Percentiles rank a stretch among this genome's conserved stretches.
Evolutionary conservation across 768 basidiomycete species (phyloP).

Genomic region (Amanita pseudoporphyria): DNA sequence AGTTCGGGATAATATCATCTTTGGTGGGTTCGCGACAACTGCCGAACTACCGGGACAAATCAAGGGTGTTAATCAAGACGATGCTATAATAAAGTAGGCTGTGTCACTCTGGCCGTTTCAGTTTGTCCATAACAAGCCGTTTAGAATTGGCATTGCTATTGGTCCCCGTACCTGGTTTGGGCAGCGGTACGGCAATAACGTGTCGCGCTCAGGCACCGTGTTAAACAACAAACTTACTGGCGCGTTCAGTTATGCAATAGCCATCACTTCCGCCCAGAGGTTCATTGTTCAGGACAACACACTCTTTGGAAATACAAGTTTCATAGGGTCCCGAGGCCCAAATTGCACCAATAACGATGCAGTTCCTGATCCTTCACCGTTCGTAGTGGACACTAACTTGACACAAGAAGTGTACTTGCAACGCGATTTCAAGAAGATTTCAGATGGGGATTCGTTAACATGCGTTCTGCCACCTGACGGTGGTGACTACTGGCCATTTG

Average conservation of each 20-base stretch:
- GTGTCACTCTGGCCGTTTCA: background rate
- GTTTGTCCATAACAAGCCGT: background rate
- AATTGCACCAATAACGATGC: conserved; percentile 45
- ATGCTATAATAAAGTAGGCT: conserved; percentile 64
- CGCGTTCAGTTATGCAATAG: conserved; percentile 69
- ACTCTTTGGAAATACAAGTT: conserved; percentile 61
- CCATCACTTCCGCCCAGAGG: conserved; percentile 49
- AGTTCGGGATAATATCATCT: conserved; percentile 56
- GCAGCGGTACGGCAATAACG: conserved; percentile 36
- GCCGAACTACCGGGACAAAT: conserved; percentile 26
- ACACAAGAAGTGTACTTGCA: conserved; percentile 37
- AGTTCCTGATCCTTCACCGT: conserved; percentile 47
- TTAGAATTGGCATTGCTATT: conserved; percentile 71
- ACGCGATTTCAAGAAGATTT: conserved; percentile 38
- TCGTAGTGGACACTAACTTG: conserved; percentile 42
- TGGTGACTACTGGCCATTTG: conserved; percentile 68
- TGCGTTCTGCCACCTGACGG: conserved; percentile 61
- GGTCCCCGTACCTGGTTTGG: conserved; percentile 76
- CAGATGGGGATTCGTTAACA: conserved; percentile 47
- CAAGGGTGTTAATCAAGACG: conserved; percentile 45
- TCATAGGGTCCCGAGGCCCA: conserved; percentile 59
- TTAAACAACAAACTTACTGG: conserved; percentile 49
- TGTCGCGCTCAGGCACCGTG: conserved; percentile 45
- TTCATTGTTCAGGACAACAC: conserved; percentile 59
- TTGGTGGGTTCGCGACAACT: conserved; percentile 59